These are phyloP conservation scores for Coniferiporia weirii DNA, from an alignment of 1,284 basidiomycete species.

Conservation along the genomic window DNA sequence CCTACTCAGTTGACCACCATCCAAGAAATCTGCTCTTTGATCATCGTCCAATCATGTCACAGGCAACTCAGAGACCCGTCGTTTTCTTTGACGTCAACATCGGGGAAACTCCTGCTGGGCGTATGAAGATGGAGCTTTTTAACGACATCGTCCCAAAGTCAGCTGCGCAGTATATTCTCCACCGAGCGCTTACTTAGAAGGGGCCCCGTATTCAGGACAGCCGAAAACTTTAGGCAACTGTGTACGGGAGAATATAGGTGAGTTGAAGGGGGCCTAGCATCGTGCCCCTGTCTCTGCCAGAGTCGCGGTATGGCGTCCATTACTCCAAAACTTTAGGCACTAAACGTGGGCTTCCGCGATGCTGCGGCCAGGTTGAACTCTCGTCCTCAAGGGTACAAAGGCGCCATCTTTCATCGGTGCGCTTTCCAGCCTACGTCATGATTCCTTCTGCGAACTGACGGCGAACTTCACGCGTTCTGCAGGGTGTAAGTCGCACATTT, in stretches of 20 bases:
- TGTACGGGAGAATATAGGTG: slow-evolving; percentile 95
- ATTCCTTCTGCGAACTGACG: slow-evolving; percentile 15
- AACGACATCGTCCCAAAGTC: slow-evolving; percentile 88
- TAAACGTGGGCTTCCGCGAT: background rate
- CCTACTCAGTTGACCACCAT: too few relatives aligned
- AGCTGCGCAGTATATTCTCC: background rate
- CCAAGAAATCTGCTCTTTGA: too few relatives aligned
- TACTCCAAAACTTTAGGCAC: background rate
- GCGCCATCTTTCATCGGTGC: slow-evolving; percentile 87
- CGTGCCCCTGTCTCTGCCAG: background rate
- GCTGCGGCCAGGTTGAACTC: slow-evolving; percentile 61
- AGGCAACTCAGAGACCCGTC: slow-evolving; percentile 54
- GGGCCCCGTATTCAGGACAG: slow-evolving; percentile 54
- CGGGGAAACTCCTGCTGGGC: slow-evolving; percentile 89
- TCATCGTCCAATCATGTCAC: background rate
- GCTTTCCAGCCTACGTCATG: slow-evolving; percentile 19
- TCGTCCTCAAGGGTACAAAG: slow-evolving; percentile 86
- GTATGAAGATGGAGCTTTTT: slow-evolving; percentile 95
- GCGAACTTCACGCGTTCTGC: slow-evolving; percentile 8
- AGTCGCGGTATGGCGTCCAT: background rate
- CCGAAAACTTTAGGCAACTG: slow-evolving; percentile 95
- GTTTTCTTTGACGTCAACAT: slow-evolving; percentile 98
- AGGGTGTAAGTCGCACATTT: slow-evolving; percentile 61
- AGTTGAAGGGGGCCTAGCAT: slow-evolving; percentile 15
- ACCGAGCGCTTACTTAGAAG: background rate